These are phyloP conservation scores for Colletotrichum brevisporum DNA, from an alignment of 2,329 filamentous ascomycete species.

Conservation along the genomic window DNA sequence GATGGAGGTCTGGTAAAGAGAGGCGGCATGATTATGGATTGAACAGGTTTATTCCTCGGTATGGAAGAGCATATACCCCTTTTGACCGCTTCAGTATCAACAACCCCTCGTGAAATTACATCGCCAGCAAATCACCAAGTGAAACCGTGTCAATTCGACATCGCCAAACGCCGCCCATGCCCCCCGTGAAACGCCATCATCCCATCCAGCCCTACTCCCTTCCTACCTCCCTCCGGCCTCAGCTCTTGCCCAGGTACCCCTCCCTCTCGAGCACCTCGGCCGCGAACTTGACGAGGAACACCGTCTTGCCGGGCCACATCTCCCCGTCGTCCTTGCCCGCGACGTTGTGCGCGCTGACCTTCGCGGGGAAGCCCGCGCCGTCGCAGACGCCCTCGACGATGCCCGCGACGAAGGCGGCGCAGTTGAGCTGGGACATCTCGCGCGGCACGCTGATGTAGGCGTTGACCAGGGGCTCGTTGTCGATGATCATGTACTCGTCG, in stretches of 20 bases:
- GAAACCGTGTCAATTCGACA: neutral
- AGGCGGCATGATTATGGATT: neutral
- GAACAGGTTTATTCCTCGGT: slow-evolving; percentile 4
- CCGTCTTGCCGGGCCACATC: slow-evolving; percentile 96
- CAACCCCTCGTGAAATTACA: neutral
- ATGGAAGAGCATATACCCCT: neutral
- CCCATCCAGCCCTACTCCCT: neutral
- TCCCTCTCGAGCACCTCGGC: slow-evolving; percentile 94
- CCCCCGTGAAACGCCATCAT: slow-evolving; percentile 42
- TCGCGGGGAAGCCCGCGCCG: slow-evolving; percentile 88
- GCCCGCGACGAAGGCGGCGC: slow-evolving; percentile 94
- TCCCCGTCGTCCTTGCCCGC: slow-evolving; percentile 74
- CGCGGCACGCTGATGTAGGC: slow-evolving; percentile 92
- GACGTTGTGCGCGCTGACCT: slow-evolving; percentile 90
- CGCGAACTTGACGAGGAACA: slow-evolving; percentile 94
- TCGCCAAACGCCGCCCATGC: slow-evolving; percentile 44
- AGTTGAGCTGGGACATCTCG: slow-evolving; percentile 97
- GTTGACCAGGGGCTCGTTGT: slow-evolving; percentile 97
- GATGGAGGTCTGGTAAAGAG: too few species aligned
- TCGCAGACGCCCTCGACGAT: slow-evolving; percentile 97
- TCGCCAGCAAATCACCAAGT: slow-evolving; percentile 20
- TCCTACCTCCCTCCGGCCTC: neutral
- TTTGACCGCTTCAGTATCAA: neutral
- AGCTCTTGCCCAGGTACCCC: slow-evolving; percentile 78
- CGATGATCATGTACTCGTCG: slow-evolving; percentile 98